Evolutionary conservation across 2,329 filamentous ascomycete species (phyloP).

Genomic region (Ceratocystis papillata): DNA sequence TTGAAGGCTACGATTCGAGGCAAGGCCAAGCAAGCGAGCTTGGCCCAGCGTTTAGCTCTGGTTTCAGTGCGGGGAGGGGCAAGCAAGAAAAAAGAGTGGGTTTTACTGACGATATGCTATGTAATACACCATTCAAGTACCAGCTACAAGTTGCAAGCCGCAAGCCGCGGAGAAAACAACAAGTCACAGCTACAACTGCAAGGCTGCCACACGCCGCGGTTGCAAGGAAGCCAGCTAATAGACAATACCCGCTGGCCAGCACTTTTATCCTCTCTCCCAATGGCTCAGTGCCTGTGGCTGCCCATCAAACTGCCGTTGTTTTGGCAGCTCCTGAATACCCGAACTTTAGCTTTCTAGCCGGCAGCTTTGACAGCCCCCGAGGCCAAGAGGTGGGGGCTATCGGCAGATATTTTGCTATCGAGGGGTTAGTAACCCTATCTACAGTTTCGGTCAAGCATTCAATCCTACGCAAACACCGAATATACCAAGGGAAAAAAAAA

Average conservation of each 20-base stretch:
- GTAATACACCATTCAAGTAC: not conserved
- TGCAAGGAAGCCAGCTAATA: no score
- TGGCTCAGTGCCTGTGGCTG: not conserved
- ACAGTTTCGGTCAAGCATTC: not conserved
- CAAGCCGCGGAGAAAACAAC: not conserved
- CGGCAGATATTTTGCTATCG: not conserved
- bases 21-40: not conserved
- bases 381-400: not conserved
- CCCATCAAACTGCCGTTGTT: not conserved
- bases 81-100: not conserved
- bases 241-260: not conserved
- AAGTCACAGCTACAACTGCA: no score
- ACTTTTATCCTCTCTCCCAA: not conserved
- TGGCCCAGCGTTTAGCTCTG: not conserved
- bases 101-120: not conserved
- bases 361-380: not conserved
- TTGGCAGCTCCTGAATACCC: not conserved
- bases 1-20: slow-evolving; percentile 11
- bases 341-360: not conserved
- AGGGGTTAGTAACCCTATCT: not conserved
- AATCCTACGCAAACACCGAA: not conserved
- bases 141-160: not conserved
- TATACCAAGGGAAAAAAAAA: not conserved
- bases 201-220: no score
- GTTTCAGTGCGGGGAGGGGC: slow-evolving; percentile 1